Evolutionary conservation across 331 rosid genomes (phyloP).

Genomic region (Quercus tomentella): DNA sequence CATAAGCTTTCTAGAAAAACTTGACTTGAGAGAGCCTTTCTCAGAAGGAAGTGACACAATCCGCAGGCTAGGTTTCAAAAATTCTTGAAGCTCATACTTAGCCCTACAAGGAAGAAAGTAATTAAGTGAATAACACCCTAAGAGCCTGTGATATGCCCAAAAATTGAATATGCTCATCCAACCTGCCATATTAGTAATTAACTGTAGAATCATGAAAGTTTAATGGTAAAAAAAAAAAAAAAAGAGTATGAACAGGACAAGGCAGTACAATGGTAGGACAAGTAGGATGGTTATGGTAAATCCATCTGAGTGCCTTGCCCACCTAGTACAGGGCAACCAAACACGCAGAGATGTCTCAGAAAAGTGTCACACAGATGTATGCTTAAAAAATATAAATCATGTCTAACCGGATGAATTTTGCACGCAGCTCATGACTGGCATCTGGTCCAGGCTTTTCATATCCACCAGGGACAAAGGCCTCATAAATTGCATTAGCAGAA

Average conservation of each 20-base stretch:
- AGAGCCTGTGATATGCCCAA: slow-evolving; percentile 15
- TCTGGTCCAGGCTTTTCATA: slow-evolving; percentile 68
- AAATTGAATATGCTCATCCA: slow-evolving; percentile 1
- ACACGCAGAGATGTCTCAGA: slow-evolving; percentile 6
- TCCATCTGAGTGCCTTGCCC: not conserved
- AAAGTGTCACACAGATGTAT: slow-evolving; percentile 14
- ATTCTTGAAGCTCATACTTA: slow-evolving; percentile 87
- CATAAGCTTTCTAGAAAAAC: slow-evolving; percentile 44
- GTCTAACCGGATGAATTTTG: slow-evolving; percentile 79
- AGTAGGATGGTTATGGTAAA: not conserved
- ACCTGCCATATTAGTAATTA: not conserved
- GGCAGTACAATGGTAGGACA: not conserved
- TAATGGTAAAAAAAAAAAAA: not conserved
- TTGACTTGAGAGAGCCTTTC: slow-evolving; percentile 46
- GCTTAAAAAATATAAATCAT: slow-evolving; percentile 7
- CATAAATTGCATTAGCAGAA: slow-evolving; percentile 90
- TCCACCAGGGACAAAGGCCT: slow-evolving; percentile 89
- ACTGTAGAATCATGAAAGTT: not conserved
- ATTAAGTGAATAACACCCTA: slow-evolving; percentile 15
- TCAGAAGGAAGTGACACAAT: slow-evolving; percentile 52
- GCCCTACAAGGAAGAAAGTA: slow-evolving; percentile 51
- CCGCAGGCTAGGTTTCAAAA: slow-evolving; percentile 91
- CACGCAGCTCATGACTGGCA: slow-evolving; percentile 72
- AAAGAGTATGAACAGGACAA: not conserved
- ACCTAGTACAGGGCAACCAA: not conserved